Conservation (phyloP, 2,329 filamentous ascomycete genomes). For the Niveomyces coronatus region DNA sequence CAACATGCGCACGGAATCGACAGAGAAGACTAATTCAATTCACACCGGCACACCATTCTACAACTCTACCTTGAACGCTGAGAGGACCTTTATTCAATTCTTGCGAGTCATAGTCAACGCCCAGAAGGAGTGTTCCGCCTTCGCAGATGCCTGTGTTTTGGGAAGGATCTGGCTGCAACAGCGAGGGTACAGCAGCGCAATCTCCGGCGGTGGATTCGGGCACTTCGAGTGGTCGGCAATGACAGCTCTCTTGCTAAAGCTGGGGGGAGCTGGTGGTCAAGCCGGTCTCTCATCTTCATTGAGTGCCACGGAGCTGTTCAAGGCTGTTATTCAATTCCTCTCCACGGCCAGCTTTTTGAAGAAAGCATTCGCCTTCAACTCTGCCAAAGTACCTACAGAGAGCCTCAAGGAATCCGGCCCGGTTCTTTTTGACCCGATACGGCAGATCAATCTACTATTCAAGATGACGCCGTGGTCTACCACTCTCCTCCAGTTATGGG, state of each 20-base stretch:
- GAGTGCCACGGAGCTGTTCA: slow-evolving; percentile 90
- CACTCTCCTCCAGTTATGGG: slow-evolving; percentile 59
- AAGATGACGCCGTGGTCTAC: slow-evolving; percentile 90
- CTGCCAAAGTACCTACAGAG: slow-evolving; percentile 22
- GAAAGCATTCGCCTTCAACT: slow-evolving; percentile 48
- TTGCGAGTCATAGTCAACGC: slow-evolving; percentile 64
- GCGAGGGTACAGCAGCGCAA: slow-evolving; percentile 61
- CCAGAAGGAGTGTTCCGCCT: slow-evolving; percentile 59
- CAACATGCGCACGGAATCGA: slow-evolving; percentile 51
- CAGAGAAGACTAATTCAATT: slow-evolving; percentile 31
- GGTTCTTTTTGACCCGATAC: slow-evolving; percentile 65
- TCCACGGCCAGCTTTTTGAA: slow-evolving; percentile 61
- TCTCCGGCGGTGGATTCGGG: slow-evolving; percentile 78
- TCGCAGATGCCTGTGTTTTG: slow-evolving; percentile 74
- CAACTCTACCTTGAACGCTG: slow-evolving; percentile 74
- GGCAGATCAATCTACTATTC: slow-evolving; percentile 72
- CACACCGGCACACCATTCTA: slow-evolving; percentile 65
- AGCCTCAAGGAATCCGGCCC: slow-evolving; percentile 41
- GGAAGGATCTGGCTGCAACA: slow-evolving; percentile 85
- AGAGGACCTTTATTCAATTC: slow-evolving; percentile 63
- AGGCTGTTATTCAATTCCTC: slow-evolving; percentile 82
- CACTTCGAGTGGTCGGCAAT: slow-evolving; percentile 84
- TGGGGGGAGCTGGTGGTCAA: slow-evolving; percentile 61
- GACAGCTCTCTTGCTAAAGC: slow-evolving; percentile 68
- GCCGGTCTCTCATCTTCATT: slow-evolving; percentile 68